These are phyloP conservation scores for Fagopyrum esculentum DNA, from an alignment of 148 eudicot species.

Conservation along the genomic window DNA sequence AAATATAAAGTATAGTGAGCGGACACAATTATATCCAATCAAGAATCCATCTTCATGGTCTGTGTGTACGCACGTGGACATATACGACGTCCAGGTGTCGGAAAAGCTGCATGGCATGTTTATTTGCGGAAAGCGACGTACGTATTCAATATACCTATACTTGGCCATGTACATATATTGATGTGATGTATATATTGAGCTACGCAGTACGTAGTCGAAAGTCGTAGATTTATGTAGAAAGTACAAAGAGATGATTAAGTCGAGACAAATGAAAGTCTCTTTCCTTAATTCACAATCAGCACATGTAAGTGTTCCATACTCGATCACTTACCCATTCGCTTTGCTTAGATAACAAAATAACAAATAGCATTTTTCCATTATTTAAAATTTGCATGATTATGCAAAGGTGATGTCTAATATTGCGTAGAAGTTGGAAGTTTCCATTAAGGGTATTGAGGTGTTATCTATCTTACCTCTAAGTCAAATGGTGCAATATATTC, in stretches of 20 bases:
- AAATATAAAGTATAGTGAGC: too few species aligned
- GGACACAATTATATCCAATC: too few species aligned
- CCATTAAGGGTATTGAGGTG: not conserved
- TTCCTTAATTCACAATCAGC: conserved; percentile 5
- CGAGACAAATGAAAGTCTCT: not conserved
- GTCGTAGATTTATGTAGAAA: not conserved
- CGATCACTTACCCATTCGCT: not conserved
- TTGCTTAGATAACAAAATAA: not conserved
- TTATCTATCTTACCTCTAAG: not conserved
- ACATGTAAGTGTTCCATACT: not conserved
- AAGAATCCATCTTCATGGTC: too few species aligned
- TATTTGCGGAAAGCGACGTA: too few species aligned
- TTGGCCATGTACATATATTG: not conserved
- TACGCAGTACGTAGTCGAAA: not conserved
- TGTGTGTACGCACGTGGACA: too few species aligned
- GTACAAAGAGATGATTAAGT: too few species aligned
- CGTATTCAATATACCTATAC: too few species aligned
- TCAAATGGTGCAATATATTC: not conserved
- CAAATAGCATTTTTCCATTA: not conserved
- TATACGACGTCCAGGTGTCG: too few species aligned
- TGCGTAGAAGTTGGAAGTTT: not conserved
- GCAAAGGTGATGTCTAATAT: not conserved
- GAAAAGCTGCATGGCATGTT: too few species aligned
- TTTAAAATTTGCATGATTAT: not conserved
- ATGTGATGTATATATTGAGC: not conserved